Conservation (phyloP, 352 stramenopile genomes). For the Thalassiosira livingstoniorum region DNA sequence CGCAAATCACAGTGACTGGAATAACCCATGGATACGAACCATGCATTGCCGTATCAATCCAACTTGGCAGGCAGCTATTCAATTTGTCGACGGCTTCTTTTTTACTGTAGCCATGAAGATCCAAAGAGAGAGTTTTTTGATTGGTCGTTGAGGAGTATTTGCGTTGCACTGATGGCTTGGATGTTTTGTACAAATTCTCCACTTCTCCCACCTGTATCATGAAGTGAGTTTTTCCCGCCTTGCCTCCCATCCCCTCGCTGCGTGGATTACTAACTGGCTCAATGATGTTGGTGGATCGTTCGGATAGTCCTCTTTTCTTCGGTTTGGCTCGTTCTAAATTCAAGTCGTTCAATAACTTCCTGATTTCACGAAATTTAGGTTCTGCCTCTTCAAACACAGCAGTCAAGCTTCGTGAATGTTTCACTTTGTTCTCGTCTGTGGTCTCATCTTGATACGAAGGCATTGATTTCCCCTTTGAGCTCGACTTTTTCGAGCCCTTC, state of each 20-base stretch:
- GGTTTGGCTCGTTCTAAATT: conserved; percentile 6
- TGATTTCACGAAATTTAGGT: conserved; percentile 28
- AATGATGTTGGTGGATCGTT: background rate
- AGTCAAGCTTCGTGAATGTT: conserved; percentile 27
- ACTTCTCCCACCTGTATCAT: conserved; percentile 27
- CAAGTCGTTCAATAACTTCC: conserved; percentile 23
- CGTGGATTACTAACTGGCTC: background rate
- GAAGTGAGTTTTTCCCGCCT: conserved; percentile 37
- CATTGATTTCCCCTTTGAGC: too few relatives aligned
- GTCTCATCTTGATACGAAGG: background rate
- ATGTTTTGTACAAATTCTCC: conserved; percentile 42
- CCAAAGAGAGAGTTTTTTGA: too few relatives aligned
- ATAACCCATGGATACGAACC: conserved; percentile 50
- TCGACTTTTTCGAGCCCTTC: background rate
- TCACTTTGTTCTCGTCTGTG: background rate
- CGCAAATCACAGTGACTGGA: conserved; percentile 41
- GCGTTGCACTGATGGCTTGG: background rate
- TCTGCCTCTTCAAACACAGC: conserved; percentile 27
- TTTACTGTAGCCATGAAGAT: conserved; percentile 47
- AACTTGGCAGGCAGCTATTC: conserved; percentile 30
- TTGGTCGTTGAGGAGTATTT: too few relatives aligned
- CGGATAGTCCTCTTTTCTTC: too few relatives aligned
- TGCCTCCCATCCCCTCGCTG: conserved; percentile 22
- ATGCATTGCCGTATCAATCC: conserved; percentile 47
- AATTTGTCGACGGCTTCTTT: conserved; percentile 35